phyloP scores from a whole-genome alignment of 2,329 filamentous ascomycete genomes.

The Colletotrichum scovillei region DNA sequence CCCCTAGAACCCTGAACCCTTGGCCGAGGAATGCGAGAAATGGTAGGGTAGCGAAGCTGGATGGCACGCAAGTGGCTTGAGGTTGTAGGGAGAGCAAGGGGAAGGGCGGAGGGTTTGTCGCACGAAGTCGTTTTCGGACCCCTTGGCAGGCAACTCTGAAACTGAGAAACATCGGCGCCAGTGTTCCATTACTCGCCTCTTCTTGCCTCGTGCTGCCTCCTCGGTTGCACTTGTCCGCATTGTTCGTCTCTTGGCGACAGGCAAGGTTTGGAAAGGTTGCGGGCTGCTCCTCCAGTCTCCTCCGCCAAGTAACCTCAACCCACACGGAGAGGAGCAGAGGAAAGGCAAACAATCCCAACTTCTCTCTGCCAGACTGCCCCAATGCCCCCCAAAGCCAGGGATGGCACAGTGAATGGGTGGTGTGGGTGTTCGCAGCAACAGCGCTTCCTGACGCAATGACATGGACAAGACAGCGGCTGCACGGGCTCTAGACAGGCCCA shows the following conservation, averaged over 20 bases:
- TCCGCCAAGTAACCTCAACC: background rate
- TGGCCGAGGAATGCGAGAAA: background rate
- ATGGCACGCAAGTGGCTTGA: background rate
- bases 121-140: conserved; percentile 24
- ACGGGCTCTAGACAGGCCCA: conserved; percentile 16
- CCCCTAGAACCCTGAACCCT: background rate
- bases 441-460: conserved; percentile 34
- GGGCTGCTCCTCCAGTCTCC: background rate
- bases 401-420: background rate
- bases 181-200: background rate
- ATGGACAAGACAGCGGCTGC: conserved; percentile 28
- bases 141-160: conserved; percentile 30
- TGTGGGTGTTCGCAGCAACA: background rate
- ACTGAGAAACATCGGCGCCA: conserved; percentile 26
- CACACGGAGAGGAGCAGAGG: background rate
- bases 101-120: conserved; percentile 3
- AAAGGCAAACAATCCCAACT: background rate
- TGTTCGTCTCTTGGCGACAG: background rate
- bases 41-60: background rate
- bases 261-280: background rate
- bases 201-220: background rate
- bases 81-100: background rate
- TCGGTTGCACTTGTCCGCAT: background rate
- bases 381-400: background rate
- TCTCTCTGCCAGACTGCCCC: background rate